phyloP scores from a whole-genome alignment of 345 rosid genomes.

The Hypericum perforatum region DNA sequence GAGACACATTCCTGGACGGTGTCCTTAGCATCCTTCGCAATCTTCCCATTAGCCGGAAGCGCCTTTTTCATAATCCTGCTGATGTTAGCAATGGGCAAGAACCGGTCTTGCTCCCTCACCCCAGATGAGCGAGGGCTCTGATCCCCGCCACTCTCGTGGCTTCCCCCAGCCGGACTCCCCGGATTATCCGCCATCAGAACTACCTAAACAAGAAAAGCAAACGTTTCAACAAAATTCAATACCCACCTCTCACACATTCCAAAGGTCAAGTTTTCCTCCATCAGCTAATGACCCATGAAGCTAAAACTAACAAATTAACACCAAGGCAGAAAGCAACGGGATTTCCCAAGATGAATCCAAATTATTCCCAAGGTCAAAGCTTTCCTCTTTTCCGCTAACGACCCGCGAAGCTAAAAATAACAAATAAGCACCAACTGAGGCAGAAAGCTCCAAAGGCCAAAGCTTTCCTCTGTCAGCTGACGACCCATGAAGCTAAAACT shows the following conservation, averaged over 20 bases:
- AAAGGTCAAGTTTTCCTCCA: too few relatives aligned
- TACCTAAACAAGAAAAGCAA: background rate
- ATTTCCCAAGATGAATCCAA: too few relatives aligned
- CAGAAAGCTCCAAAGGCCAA: too few relatives aligned
- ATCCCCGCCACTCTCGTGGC: slow-evolving; percentile 51
- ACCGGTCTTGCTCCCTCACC: slow-evolving; percentile 17
- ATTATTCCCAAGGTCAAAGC: too few relatives aligned
- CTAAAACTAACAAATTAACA: too few relatives aligned
- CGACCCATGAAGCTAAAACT: too few relatives aligned
- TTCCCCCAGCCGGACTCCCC: slow-evolving; percentile 52
- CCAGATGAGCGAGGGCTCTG: slow-evolving; percentile 44
- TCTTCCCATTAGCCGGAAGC: slow-evolving; percentile 5
- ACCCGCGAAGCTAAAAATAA: too few relatives aligned
- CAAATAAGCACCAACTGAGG: too few relatives aligned
- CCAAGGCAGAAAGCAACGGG: too few relatives aligned
- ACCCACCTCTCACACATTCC: background rate
- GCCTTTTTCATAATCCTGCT: slow-evolving; percentile 11
- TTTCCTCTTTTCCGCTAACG: too few relatives aligned
- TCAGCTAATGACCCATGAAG: too few relatives aligned
- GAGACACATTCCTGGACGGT: slow-evolving; percentile 10
- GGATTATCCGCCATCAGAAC: slow-evolving; percentile 48
- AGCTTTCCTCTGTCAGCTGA: too few relatives aligned
- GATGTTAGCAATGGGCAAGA: slow-evolving; percentile 7
- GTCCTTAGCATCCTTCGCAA: slow-evolving; percentile 9
- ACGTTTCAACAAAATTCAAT: background rate